Conservation (phyloP, 1,284 basidiomycete genomes). For the Boletus smithii region DNA sequence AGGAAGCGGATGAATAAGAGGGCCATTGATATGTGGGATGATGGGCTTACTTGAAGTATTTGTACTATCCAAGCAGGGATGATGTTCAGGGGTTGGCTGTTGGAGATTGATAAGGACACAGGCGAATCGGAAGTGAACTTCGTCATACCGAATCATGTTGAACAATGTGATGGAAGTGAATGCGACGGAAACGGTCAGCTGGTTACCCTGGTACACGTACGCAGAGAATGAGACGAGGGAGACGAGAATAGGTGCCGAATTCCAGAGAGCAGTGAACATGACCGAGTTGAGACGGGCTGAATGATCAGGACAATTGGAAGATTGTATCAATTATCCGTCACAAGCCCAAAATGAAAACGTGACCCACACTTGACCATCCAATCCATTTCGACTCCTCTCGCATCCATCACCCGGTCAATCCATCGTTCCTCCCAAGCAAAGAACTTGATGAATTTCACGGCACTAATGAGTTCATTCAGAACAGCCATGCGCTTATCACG, state of each 20-base stretch:
- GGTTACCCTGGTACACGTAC: conserved; percentile 61
- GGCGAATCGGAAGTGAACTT: not conserved
- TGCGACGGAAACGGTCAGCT: conserved; percentile 62
- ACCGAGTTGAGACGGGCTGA: conserved; percentile 63
- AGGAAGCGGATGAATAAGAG: not conserved
- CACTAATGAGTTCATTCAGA: conserved; percentile 80
- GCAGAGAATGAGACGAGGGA: conserved; percentile 66
- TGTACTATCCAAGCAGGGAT: conserved; percentile 65
- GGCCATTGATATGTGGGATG: too few relatives aligned
- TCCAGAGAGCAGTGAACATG: conserved; percentile 63
- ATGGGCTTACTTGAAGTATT: conserved; percentile 24
- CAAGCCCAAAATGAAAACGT: not conserved
- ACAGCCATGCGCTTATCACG: conserved; percentile 84
- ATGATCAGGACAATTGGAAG: not conserved
- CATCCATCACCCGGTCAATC: conserved; percentile 59
- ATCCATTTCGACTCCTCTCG: conserved; percentile 57
- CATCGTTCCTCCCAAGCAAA: conserved; percentile 81
- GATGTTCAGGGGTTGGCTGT: conserved; percentile 61
- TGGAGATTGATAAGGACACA: not conserved
- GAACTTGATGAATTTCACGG: conserved; percentile 84
- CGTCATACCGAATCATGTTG: conserved; percentile 57
- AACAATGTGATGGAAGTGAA: conserved; percentile 78
- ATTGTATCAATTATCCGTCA: not conserved
- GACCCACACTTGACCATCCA: conserved; percentile 67
- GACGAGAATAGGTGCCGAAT: conserved; percentile 62